Evolutionary conservation across 805 yeast genomes (phyloP).

Genomic region (Candida pseudofarinosa): DNA sequence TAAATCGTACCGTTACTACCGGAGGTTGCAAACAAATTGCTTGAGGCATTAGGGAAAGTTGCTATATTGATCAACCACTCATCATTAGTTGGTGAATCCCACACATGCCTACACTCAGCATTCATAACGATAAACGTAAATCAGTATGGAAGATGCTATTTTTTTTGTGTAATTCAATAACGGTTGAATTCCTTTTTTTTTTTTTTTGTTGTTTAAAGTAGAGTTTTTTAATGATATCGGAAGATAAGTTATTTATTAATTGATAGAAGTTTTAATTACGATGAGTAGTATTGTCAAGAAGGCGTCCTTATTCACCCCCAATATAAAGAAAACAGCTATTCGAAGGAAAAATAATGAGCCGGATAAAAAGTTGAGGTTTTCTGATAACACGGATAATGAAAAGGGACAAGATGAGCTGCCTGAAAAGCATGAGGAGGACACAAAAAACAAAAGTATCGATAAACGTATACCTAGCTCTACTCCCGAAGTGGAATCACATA

Average conservation of each 20-base stretch:
- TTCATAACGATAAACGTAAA: conserved; percentile 1
- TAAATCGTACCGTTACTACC: conserved; percentile 46
- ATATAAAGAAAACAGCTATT: conserved; percentile 28
- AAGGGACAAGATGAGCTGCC: background rate
- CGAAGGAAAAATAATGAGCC: conserved; percentile 13
- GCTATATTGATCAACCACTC: conserved; percentile 51
- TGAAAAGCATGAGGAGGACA: background rate
- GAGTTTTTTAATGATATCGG: background rate
- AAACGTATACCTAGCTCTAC: conserved; percentile 5
- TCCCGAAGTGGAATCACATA: conserved; percentile 1
- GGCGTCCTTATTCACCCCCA: conserved; percentile 66
- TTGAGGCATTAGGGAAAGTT: conserved; percentile 15
- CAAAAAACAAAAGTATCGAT: background rate
- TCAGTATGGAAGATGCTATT: background rate
- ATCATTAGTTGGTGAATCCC: conserved; percentile 23
- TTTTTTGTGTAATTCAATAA: background rate
- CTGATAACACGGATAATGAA: background rate
- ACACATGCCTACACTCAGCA: conserved; percentile 4
- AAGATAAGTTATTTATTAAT: too few relatives aligned
- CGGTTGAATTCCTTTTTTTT: background rate
- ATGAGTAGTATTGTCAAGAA: conserved; percentile 48
- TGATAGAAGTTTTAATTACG: background rate
- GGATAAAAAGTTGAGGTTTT: background rate
- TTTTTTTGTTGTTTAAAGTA: background rate
- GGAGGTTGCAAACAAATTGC: conserved; percentile 40